These are phyloP conservation scores for Linum usitatissimum DNA, from an alignment of 345 rosid genomes.

Conservation along the genomic window DNA sequence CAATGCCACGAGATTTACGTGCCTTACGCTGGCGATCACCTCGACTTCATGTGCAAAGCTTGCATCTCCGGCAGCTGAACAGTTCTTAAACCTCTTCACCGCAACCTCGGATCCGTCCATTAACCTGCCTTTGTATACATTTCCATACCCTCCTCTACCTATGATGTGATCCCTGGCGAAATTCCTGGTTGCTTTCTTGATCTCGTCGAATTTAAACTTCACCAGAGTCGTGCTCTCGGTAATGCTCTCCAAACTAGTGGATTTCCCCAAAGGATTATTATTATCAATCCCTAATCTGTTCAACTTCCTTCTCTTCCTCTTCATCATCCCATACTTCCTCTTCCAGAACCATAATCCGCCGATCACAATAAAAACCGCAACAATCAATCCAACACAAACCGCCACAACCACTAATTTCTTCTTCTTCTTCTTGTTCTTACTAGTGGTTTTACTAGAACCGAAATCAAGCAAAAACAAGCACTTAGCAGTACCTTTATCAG, in stretches of 20 bases:
- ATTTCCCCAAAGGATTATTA: conserved; percentile 17
- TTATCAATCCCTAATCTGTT: conserved; percentile 21
- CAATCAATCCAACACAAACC: conserved; percentile 10
- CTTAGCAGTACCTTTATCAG: conserved; percentile 45
- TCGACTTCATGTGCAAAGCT: conserved; percentile 68
- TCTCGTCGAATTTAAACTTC: conserved; percentile 59
- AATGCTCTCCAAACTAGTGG: conserved; percentile 38
- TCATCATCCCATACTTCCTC: conserved; percentile 20
- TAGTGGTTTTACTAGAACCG: conserved; percentile 5
- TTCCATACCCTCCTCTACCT: conserved; percentile 86
- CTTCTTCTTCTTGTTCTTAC: conserved; percentile 17
- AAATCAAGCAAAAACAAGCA: conserved; percentile 54
- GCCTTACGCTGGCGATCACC: conserved; percentile 84
- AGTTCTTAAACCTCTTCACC: conserved; percentile 85
- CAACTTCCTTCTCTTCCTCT: conserved; percentile 21
- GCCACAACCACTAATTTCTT: conserved; percentile 25
- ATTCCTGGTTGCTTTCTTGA: conserved; percentile 60
- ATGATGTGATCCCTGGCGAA: conserved; percentile 62
- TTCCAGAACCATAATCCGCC: conserved; percentile 38
- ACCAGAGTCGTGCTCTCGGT: conserved; percentile 59
- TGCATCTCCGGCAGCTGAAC: conserved; percentile 67
- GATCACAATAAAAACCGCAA: conserved; percentile 21
- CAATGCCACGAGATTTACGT: conserved; percentile 71
- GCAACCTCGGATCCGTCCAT: conserved; percentile 70
- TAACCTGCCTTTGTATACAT: conserved; percentile 63